Conservation (phyloP, 2,329 filamentous ascomycete species). For the Gremmenia infestans region DNA sequence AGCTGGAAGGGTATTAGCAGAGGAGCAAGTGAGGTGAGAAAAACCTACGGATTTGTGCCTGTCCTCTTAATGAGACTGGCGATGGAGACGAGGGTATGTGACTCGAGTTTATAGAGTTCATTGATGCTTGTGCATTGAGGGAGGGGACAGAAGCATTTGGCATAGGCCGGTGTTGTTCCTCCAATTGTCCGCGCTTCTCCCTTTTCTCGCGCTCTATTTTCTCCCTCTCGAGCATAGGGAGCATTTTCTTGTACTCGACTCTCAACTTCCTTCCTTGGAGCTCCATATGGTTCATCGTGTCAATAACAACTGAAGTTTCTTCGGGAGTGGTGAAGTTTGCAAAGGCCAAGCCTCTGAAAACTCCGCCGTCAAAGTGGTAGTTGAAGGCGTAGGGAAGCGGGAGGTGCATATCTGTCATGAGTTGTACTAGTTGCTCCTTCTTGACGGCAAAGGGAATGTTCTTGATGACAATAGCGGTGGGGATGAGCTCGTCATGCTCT, state of each 20-base stretch:
- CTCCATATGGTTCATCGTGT: slow-evolving; percentile 92
- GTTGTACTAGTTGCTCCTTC: slow-evolving; percentile 86
- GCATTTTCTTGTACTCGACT: slow-evolving; percentile 99
- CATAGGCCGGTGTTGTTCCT: slow-evolving; percentile 88
- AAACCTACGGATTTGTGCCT: slow-evolving; percentile 16
- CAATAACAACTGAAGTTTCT: slow-evolving; percentile 88
- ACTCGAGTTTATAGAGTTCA: slow-evolving; percentile 65
- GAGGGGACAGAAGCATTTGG: slow-evolving; percentile 36
- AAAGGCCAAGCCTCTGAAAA: slow-evolving; percentile 93
- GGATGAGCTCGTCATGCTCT: slow-evolving; percentile 75
- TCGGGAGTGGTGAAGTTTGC: slow-evolving; percentile 96
- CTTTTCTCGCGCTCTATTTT: slow-evolving; percentile 3
- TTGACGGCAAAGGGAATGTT: slow-evolving; percentile 98
- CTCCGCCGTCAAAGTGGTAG: slow-evolving; percentile 97
- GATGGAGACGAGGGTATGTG: slow-evolving; percentile 44
- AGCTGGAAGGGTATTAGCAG: slow-evolving; percentile 33
- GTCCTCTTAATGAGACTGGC: slow-evolving; percentile 28
- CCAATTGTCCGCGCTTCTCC: slow-evolving; percentile 70
- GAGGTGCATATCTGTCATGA: slow-evolving; percentile 92
- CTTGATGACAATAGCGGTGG: slow-evolving; percentile 98
- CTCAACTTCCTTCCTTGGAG: slow-evolving; percentile 89
- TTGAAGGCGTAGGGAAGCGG: slow-evolving; percentile 98
- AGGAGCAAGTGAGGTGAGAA: slow-evolving; percentile 4
- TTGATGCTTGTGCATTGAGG: slow-evolving; percentile 79
- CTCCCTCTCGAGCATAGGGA: slow-evolving; percentile 92